These are phyloP conservation scores for Kluyveromyces dobzhanskii DNA, from an alignment of 805 yeast species.

Conservation along the genomic window DNA sequence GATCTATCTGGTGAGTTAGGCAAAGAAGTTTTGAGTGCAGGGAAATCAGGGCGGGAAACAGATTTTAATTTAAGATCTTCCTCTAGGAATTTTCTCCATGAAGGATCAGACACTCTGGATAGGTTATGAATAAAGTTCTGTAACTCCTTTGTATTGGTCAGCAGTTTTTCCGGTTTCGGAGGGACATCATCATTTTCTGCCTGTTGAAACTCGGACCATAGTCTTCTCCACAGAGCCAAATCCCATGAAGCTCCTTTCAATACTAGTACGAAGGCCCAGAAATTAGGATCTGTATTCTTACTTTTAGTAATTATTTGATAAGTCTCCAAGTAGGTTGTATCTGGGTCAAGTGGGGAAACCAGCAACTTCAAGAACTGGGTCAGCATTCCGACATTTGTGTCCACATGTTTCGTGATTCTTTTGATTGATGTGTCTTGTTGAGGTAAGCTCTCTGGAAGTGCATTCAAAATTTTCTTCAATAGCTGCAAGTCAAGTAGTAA, in stretches of 20 bases:
- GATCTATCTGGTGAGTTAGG: conserved; percentile 4
- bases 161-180: not conserved
- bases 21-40: not conserved
- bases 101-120: conserved; percentile 19
- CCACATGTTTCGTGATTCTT: conserved; percentile 23
- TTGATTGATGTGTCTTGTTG: conserved; percentile 17
- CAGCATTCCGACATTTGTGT: conserved; percentile 14
- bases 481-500: conserved; percentile 62
- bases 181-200: conserved; percentile 4
- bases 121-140: conserved; percentile 17
- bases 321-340: conserved; percentile 35
- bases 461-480: conserved; percentile 44
- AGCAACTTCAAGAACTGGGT: conserved; percentile 19
- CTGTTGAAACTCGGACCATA: conserved; percentile 18
- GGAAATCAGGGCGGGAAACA: conserved; percentile 9
- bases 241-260: conserved; percentile 28
- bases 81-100: conserved; percentile 24
- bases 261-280: conserved; percentile 24
- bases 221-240: conserved; percentile 22
- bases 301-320: conserved; percentile 26
- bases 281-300: conserved; percentile 15
- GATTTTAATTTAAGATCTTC: conserved; percentile 16
- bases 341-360: conserved; percentile 31
- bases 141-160: conserved; percentile 1
- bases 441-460: conserved; percentile 15